A percentile compares a stretch with the other conserved stretches of the same genome.
These are phyloP conservation scores for Candida cerambycidarum DNA, from an alignment of 805 yeast genomes.

Conservation along the genomic window DNA sequence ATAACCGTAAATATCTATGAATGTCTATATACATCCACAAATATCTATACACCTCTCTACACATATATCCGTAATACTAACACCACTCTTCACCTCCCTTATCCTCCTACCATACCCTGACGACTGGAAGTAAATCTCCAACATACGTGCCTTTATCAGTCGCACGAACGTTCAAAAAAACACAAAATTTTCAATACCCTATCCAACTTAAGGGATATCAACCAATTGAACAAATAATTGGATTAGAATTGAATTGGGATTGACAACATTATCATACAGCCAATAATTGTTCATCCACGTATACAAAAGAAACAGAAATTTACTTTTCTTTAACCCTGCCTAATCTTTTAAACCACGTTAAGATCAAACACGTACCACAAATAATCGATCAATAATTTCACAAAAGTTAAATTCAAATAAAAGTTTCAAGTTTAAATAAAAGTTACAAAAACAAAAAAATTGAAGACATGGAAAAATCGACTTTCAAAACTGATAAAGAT, in stretches of 20 bases:
- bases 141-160: constrained; percentile 1
- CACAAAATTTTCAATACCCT: constrained; percentile 3
- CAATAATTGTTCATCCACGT: neutral
- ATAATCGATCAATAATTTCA: too few relatives aligned
- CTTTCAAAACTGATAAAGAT: constrained; percentile 82
- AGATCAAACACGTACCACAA: neutral
- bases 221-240: constrained; percentile 3
- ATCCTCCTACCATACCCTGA: too few relatives aligned
- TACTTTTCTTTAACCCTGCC: neutral
- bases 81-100: too few relatives aligned
- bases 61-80: too few relatives aligned
- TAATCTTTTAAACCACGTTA: neutral
- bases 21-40: too few relatives aligned
- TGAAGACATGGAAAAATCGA: constrained; percentile 5
- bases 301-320: neutral
- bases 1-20: too few relatives aligned
- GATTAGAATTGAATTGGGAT: neutral
- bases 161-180: constrained; percentile 8
- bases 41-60: too few relatives aligned
- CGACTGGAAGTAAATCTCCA: neutral
- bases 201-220: constrained; percentile 1
- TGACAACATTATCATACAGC: neutral
- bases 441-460: constrained; percentile 8
- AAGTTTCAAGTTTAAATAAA: too few relatives aligned
- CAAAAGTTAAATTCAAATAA: too few relatives aligned